Conservation (phyloP, 768 basidiomycete species). For the Sistotremastrum suecicum region DNA sequence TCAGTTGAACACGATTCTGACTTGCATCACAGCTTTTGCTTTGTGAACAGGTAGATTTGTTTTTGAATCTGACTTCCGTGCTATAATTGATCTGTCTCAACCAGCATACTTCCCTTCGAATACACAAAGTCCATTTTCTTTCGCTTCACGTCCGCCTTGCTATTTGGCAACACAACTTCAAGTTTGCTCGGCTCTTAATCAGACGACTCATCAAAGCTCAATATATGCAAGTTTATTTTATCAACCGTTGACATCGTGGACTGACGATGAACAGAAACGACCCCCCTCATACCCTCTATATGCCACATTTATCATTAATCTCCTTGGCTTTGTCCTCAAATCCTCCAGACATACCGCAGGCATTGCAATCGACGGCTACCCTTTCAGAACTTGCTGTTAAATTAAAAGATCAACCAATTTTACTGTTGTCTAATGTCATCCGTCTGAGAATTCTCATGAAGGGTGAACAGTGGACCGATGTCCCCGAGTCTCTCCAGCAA, state of each 20-base stretch:
- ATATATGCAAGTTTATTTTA: neutral
- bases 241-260: constrained; percentile 11
- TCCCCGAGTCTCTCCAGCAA: constrained; percentile 30
- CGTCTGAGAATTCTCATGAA: constrained; percentile 43
- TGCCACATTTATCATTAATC: constrained; percentile 42
- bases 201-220: constrained; percentile 32
- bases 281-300: constrained; percentile 39
- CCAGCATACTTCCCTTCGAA: constrained; percentile 51
- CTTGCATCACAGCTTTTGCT: constrained; percentile 34
- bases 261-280: constrained; percentile 13
- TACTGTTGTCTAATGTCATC: constrained; percentile 37
- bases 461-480: constrained; percentile 38
- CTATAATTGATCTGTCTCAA: constrained; percentile 3
- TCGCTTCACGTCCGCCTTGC: constrained; percentile 48
- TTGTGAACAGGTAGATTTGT: constrained; percentile 2
- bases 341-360: constrained; percentile 4
- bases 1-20: constrained; percentile 25
- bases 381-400: constrained; percentile 18
- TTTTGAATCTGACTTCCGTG: neutral
- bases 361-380: constrained; percentile 15
- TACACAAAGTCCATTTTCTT: constrained; percentile 43
- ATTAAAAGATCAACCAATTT: constrained; percentile 27
- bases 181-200: constrained; percentile 45
- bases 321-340: constrained; percentile 12
- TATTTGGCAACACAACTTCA: constrained; percentile 30